Evolutionary conservation across 768 basidiomycete species (phyloP).

Genomic region (Gloeopeniophorella convolvens): DNA sequence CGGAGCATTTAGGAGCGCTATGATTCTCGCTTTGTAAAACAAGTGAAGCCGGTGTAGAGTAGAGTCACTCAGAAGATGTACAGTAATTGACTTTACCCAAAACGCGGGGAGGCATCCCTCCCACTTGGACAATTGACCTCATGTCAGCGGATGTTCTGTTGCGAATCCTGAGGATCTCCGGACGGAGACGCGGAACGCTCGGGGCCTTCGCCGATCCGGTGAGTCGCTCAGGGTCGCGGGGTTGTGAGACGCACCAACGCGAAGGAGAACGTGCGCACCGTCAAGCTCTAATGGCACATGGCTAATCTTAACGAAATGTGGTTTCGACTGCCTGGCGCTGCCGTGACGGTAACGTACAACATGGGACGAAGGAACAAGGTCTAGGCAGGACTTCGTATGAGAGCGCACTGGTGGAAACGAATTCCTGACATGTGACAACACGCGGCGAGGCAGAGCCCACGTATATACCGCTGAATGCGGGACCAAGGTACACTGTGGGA

Average conservation of each 20-base stretch:
- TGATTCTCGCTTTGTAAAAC: conserved; percentile 1
- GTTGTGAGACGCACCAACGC: background rate
- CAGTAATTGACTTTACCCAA: conserved; percentile 5
- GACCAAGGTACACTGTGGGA: background rate
- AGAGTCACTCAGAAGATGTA: background rate
- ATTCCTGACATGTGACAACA: background rate
- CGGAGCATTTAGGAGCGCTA: background rate
- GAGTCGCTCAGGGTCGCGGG: background rate
- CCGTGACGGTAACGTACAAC: background rate
- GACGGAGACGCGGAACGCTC: background rate
- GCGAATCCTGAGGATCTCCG: background rate
- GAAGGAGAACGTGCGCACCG: background rate
- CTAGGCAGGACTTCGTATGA: background rate
- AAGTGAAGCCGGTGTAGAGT: no score
- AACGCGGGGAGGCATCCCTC: background rate
- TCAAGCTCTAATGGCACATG: background rate
- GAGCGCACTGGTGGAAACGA: background rate
- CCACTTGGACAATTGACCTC: background rate
- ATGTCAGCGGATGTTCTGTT: no score
- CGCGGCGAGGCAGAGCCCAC: background rate
- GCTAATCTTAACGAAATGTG: background rate
- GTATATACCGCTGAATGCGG: background rate
- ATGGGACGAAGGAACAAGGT: background rate
- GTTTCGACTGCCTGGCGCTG: background rate
- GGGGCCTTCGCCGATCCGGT: background rate